These are phyloP conservation scores for Tolypocladium sp. DNA, from an alignment of 2,329 filamentous ascomycete species.

Conservation along the genomic window DNA sequence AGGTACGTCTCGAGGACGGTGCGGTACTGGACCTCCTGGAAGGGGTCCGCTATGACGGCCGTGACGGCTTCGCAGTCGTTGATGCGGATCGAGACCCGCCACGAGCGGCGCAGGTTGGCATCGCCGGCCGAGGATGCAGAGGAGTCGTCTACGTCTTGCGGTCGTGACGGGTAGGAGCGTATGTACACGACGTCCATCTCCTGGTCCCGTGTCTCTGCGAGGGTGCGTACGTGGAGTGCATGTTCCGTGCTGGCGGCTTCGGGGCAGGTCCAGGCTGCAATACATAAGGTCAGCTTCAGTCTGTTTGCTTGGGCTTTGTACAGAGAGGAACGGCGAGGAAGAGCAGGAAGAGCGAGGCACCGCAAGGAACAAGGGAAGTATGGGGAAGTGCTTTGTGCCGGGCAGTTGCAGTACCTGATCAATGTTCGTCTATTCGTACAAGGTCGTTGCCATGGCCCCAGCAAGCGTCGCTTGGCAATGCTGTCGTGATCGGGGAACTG, in stretches of 20 bases:
- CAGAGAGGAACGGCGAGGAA: not conserved
- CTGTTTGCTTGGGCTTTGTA: not conserved
- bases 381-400: not conserved
- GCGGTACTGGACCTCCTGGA: conserved; percentile 13
- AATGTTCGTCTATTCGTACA: not conserved
- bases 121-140: not conserved
- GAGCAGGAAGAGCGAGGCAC: too few species aligned
- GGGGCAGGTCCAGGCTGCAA: not conserved
- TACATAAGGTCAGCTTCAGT: not conserved
- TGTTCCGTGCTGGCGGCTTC: not conserved
- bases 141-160: conserved; percentile 2
- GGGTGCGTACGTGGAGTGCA: not conserved
- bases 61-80: conserved; percentile 7
- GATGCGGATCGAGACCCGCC: conserved; percentile 12
- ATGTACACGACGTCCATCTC: conserved; percentile 12
- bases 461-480: not conserved
- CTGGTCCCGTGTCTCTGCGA: conserved; percentile 2
- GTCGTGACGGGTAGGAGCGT: conserved; percentile 6
- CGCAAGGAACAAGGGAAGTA: not conserved
- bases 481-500: not conserved
- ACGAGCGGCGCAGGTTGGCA: conserved; percentile 8
- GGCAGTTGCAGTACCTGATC: not conserved
- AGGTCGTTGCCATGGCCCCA: not conserved
- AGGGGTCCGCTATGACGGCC: conserved; percentile 13
- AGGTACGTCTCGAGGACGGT: conserved; percentile 16